phyloP scores from a whole-genome alignment of 1,284 basidiomycete genomes.

The Puccinia coronata region DNA sequence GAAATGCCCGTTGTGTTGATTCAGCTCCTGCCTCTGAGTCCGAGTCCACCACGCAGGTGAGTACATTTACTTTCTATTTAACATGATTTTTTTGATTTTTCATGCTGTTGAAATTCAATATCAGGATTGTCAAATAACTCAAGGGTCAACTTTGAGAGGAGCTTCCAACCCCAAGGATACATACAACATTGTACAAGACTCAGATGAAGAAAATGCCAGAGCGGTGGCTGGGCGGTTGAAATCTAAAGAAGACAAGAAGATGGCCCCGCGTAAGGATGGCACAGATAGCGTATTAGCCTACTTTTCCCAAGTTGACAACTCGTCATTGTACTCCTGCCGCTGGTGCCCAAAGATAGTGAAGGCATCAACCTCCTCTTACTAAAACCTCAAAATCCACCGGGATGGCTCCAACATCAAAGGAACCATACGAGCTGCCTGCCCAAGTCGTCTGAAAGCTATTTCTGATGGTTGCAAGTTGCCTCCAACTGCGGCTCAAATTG shows the following conservation, averaged over 20 bases:
- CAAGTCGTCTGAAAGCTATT: not conserved
- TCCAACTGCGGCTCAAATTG: not conserved
- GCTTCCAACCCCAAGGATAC: too few species aligned
- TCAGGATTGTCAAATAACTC: too few species aligned
- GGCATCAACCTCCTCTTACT: not conserved
- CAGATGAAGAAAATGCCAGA: not conserved
- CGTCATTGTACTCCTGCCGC: not conserved
- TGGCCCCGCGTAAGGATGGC: not conserved
- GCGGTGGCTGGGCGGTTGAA: not conserved
- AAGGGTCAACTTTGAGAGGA: too few species aligned
- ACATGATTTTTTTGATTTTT: too few species aligned
- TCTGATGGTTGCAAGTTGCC: not conserved
- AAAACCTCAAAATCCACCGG: slow-evolving; percentile 10
- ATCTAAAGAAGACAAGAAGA: not conserved
- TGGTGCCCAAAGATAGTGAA: slow-evolving; percentile 3
- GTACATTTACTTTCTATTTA: too few species aligned
- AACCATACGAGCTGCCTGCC: not conserved
- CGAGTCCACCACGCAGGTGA: too few species aligned
- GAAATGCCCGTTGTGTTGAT: too few species aligned
- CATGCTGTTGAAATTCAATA: too few species aligned
- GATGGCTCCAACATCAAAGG: too few species aligned
- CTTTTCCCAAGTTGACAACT: not conserved
- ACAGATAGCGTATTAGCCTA: not conserved
- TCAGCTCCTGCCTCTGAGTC: too few species aligned
- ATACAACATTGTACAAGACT: not conserved